Evolutionary conservation across 768 basidiomycete genomes (phyloP), one percentile per base, ranked within the genome.

Genomic region (Termitomyces sp.): DNA sequence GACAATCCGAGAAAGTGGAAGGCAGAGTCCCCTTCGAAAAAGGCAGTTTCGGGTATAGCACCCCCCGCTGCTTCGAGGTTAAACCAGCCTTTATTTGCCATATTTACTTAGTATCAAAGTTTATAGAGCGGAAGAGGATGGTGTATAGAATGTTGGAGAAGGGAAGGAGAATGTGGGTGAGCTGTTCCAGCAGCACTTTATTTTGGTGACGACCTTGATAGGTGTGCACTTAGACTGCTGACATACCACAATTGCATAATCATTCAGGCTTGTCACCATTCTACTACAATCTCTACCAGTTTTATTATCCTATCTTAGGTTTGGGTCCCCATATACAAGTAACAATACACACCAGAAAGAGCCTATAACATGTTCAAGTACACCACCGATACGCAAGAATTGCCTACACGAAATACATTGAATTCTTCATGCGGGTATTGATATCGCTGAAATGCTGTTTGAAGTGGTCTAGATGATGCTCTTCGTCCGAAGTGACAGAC

Each of bases 1-100:
- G 92, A 88, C 53, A 96, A 75, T 2, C 85, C 85, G 11, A 97
- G 77, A 57, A 84, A 85, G 56, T 79, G 80, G 79, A 92, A 96
- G 7, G 94, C 92, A 12, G 92, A 88, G 64, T 94, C 90, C 27
- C 91, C 88, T 72, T 95, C 91, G 59, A 93, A 93, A 73, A 89
- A 88, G 60, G 88, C 85, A 39, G 81, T 86, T 65, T 93, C 90
- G 6, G 91, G 86, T 37, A 91, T 79, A 48, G 78, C 70, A 52
- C 74, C 76, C 10, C 74, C 76, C 16, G 81, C 87, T 4, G 86
- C 65, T 63, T 92, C 90, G 65, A 94, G 83, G 66, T 94, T 93
- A 68, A 92, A 81, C 91, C 91, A 94, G 63, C 91, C 90, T 74
- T 86, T 89, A 63, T 76, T 78, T 48, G 81, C 73, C 76, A 82